A percentile compares a stretch with the other conserved stretches of the same genome.
These are phyloP conservation scores for Rhododendron mucronatum DNA, from an alignment of 148 eudicot genomes.

Conservation along the genomic window DNA sequence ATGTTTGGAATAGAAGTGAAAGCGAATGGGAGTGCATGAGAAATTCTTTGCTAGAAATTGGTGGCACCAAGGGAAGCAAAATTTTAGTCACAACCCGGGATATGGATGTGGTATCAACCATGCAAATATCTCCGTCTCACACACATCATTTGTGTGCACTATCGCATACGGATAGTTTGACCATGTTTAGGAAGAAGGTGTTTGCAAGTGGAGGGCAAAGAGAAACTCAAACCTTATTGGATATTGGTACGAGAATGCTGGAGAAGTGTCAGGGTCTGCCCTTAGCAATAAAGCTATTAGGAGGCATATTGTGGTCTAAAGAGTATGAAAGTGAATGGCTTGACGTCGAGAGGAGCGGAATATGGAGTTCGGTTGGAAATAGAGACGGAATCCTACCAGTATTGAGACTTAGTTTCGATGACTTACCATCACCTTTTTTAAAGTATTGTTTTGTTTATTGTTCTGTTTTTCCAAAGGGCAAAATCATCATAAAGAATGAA, in stretches of 20 bases:
- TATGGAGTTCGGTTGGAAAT: not conserved
- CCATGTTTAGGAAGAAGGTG: slow-evolving; percentile 4
- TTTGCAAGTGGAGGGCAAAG: not conserved
- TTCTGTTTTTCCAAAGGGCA: not conserved
- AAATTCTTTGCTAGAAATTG: not conserved
- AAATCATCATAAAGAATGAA: not conserved
- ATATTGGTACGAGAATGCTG: not conserved
- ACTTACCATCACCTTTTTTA: slow-evolving; percentile 10
- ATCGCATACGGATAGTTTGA: slow-evolving; percentile 5
- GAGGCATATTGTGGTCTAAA: slow-evolving; percentile 2
- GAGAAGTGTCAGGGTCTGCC: slow-evolving; percentile 20
- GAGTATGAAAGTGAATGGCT: slow-evolving; percentile 4
- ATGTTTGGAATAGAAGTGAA: slow-evolving; percentile 9
- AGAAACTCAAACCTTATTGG: not conserved
- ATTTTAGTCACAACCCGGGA: not conserved
- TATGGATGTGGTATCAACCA: not conserved
- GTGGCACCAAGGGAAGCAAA: not conserved
- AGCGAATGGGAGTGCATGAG: not conserved
- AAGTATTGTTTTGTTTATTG: slow-evolving; percentile 21
- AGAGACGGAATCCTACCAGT: not conserved
- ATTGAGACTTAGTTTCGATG: slow-evolving; percentile 14
- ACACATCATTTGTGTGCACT: not conserved
- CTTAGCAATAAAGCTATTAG: slow-evolving; percentile 8
- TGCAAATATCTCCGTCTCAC: not conserved
- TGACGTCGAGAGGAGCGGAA: not conserved